Evolutionary conservation across 768 basidiomycete genomes (phyloP).

Genomic region (Suillus subaureus): DNA sequence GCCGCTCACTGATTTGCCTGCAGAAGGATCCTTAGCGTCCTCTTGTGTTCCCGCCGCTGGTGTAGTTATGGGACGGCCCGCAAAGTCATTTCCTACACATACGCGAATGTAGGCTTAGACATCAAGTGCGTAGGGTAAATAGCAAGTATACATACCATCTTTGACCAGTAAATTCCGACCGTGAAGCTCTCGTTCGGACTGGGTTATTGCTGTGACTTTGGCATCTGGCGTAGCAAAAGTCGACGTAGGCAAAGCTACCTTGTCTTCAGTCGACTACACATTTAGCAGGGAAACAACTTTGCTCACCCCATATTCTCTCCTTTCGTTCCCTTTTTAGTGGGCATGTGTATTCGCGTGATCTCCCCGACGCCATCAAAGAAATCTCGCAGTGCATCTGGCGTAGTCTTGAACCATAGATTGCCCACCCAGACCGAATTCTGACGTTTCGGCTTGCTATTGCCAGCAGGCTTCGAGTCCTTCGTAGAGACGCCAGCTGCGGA

Average conservation of each 20-base stretch:
- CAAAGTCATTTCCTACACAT: slow-evolving; percentile 67
- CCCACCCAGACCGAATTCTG: slow-evolving; percentile 96
- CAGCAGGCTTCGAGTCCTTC: slow-evolving; percentile 13
- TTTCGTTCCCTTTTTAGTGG: slow-evolving; percentile 64
- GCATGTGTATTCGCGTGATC: slow-evolving; percentile 85
- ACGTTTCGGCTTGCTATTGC: slow-evolving; percentile 46
- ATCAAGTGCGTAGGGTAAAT: slow-evolving; percentile 10
- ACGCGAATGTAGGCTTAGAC: neutral
- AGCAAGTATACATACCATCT: slow-evolving; percentile 58
- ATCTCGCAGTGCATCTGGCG: slow-evolving; percentile 61
- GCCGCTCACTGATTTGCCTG: slow-evolving; percentile 31
- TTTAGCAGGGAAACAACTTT: slow-evolving; percentile 14
- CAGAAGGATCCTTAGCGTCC: slow-evolving; percentile 33
- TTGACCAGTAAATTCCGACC: slow-evolving; percentile 93
- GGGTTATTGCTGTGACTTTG: slow-evolving; percentile 71
- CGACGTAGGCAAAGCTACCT: slow-evolving; percentile 91
- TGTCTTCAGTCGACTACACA: neutral
- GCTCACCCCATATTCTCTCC: slow-evolving; percentile 81
- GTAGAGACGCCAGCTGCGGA: slow-evolving; percentile 5
- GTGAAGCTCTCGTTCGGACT: slow-evolving; percentile 81
- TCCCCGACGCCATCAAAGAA: slow-evolving; percentile 77
- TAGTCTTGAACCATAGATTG: slow-evolving; percentile 91
- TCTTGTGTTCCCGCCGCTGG: slow-evolving; percentile 35
- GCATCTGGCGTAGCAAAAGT: slow-evolving; percentile 81
- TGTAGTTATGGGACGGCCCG: slow-evolving; percentile 61